Percentiles rank a stretch among this genome's conserved stretches.
phyloP scores from a whole-genome alignment of 345 rosid genomes.

The Geranium rotundifolium region DNA sequence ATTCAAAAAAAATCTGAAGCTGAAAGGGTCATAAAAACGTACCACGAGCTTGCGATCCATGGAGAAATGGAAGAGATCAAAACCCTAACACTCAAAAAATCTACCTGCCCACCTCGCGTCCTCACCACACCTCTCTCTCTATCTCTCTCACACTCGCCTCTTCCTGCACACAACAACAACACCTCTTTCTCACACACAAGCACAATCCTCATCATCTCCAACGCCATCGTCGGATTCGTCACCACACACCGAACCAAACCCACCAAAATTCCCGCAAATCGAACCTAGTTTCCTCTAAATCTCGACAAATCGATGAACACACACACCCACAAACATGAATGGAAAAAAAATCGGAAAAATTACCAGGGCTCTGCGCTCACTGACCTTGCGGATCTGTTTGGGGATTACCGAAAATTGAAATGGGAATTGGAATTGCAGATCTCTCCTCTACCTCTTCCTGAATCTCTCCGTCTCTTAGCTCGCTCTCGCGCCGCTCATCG shows the following conservation, averaged over 20 bases:
- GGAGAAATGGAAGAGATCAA: background rate
- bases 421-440: background rate
- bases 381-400: slow-evolving; percentile 4
- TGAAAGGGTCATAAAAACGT: background rate
- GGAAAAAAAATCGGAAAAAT: background rate
- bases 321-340: too few species aligned
- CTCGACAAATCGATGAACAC: background rate
- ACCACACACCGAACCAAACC: slow-evolving; percentile 13
- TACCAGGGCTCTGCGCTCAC: slow-evolving; percentile 7
- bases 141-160: too few species aligned
- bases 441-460: background rate
- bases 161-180: too few species aligned
- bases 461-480: slow-evolving; percentile 14
- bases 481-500: background rate
- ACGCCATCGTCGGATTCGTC: background rate
- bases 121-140: too few species aligned
- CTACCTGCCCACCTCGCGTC: slow-evolving; percentile 6
- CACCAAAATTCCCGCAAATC: background rate
- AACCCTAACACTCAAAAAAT: slow-evolving; percentile 9
- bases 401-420: too few species aligned
- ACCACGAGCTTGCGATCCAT: slow-evolving; percentile 26
- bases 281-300: background rate
- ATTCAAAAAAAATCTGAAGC: background rate
- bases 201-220: slow-evolving; percentile 7
- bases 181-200: slow-evolving; percentile 13